These are phyloP conservation scores for Pyrenula aspistea DNA, from an alignment of 495 filamentous ascomycete genomes.

Conservation along the genomic window DNA sequence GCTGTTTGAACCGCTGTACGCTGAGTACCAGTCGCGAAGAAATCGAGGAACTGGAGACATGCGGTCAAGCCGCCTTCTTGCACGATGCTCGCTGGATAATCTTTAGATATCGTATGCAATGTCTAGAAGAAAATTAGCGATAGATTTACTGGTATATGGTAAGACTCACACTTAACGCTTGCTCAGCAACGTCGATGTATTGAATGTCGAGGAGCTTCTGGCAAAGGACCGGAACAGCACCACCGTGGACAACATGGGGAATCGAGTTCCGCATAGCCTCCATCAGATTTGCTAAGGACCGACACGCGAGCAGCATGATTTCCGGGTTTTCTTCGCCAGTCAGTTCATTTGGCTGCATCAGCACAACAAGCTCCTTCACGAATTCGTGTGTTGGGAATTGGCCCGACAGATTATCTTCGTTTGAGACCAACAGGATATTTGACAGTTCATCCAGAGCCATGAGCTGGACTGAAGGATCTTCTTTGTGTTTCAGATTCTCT, in stretches of 20 bases:
- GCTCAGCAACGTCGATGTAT: conserved; percentile 95
- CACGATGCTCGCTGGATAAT: conserved; percentile 92
- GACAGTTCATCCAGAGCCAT: conserved; percentile 91
- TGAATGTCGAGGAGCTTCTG: conserved; percentile 88
- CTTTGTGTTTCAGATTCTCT: conserved; percentile 71
- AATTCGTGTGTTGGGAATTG: conserved; percentile 91
- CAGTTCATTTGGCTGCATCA: conserved; percentile 85
- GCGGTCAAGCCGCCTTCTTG: conserved; percentile 90
- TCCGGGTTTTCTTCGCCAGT: conserved; percentile 86
- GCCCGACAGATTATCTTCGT: conserved; percentile 91
- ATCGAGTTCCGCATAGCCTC: conserved; percentile 88
- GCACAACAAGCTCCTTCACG: conserved; percentile 81
- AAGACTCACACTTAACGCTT: conserved; percentile 69
- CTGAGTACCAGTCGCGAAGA: conserved; percentile 95
- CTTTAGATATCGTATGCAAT: conserved; percentile 91
- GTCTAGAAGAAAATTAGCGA: conserved; percentile 41
- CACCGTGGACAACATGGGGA: conserved; percentile 90
- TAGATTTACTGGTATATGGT: not conserved
- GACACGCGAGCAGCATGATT: conserved; percentile 94
- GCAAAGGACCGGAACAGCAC: conserved; percentile 87
- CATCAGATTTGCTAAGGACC: conserved; percentile 95
- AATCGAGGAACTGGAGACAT: conserved; percentile 88
- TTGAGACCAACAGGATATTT: conserved; percentile 84
- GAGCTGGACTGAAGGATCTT: conserved; percentile 77
- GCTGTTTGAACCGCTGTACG: conserved; percentile 93